Evolutionary conservation across 352 stramenopile genomes (phyloP), one percentile per base, ranked within the genome.

Genomic region (Peronospora destructor): DNA sequence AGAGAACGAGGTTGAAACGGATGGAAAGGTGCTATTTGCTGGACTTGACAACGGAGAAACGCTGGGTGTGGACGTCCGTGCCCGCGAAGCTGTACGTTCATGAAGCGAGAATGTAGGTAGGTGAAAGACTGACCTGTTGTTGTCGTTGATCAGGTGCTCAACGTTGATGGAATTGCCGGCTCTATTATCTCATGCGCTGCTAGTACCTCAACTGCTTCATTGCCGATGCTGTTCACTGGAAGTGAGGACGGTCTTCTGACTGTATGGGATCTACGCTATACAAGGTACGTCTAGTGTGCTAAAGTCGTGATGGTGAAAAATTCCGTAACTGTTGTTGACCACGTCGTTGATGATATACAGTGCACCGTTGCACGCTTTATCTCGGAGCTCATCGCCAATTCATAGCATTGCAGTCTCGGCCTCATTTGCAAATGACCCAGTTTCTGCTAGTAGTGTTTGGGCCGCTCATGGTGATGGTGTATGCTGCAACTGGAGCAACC

Each of bases 261-360:
- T 16, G 64, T 64, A 8, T 89, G 74, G 74, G 78, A 89, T 53
- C 29, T 89, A 19, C 75, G 78, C 4, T 54, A 75, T 39, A 73
- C 73, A 3, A 58, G 52, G 75, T 86, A 59, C 19, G 45, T 39
- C 6, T 19, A 19, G 1, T 19, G 2, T 19, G 19, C 19, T 21
- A 21, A 21, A 21, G 19, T 21, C 19, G 19, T 1, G 19, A 3
- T 21, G 13, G 14, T 12, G 30, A 7, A 30, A 1, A 30, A 30
- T 30, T 30, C 1, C 8, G 0, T 2, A 10, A 4, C 26, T 7
- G 26, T 30, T 30, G 2, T 6, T 30, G 26, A 30, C 26, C 26
- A 30, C 26, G 2, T 30, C 19, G 19, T 21, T 21, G 19, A 13
- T 3, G 2, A 19, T 9, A 48, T 53, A 0, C 34, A 88, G 74